Conservation (phyloP, 225 moss, liverwort and hornwort genomes). For the Straminergon stramineum region DNA sequence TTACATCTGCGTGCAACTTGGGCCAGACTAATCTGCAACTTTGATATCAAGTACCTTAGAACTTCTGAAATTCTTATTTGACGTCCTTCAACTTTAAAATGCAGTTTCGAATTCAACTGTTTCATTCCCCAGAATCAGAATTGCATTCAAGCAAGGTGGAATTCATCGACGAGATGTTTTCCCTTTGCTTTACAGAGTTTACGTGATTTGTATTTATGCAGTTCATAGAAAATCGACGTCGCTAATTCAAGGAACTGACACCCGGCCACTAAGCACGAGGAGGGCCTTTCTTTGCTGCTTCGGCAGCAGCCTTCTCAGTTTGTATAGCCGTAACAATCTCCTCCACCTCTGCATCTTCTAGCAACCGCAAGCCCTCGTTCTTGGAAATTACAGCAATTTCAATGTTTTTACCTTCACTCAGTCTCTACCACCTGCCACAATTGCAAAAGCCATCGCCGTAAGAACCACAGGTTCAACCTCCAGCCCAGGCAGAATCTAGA, state of each 20-base stretch:
- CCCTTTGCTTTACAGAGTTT: not conserved
- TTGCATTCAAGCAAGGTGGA: not conserved
- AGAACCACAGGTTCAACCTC: not conserved
- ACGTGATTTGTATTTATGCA: not conserved
- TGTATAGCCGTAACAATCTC: slow-evolving; percentile 87
- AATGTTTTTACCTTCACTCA: slow-evolving; percentile 96
- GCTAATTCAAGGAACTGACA: not conserved
- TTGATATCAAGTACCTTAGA: not conserved
- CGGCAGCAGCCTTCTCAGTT: slow-evolving; percentile 94
- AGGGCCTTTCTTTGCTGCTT: slow-evolving; percentile 95
- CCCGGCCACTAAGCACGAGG: slow-evolving; percentile 59
- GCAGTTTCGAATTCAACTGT: not conserved
- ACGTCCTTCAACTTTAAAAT: not conserved
- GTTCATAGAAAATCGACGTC: not conserved
- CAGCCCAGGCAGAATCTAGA: not conserved
- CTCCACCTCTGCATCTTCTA: slow-evolving; percentile 91
- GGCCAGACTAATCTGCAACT: not conserved
- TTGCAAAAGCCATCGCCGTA: not conserved
- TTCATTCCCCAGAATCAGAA: not conserved
- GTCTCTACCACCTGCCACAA: slow-evolving; percentile 86
- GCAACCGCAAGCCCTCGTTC: slow-evolving; percentile 66
- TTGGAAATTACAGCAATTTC: slow-evolving; percentile 89
- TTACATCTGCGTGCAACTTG: not conserved
- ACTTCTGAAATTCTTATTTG: not conserved
- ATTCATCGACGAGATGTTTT: not conserved